Base-by-base conservation (phyloP, 805 yeast species). In the Sugiyamaella valdiviana region DNA sequence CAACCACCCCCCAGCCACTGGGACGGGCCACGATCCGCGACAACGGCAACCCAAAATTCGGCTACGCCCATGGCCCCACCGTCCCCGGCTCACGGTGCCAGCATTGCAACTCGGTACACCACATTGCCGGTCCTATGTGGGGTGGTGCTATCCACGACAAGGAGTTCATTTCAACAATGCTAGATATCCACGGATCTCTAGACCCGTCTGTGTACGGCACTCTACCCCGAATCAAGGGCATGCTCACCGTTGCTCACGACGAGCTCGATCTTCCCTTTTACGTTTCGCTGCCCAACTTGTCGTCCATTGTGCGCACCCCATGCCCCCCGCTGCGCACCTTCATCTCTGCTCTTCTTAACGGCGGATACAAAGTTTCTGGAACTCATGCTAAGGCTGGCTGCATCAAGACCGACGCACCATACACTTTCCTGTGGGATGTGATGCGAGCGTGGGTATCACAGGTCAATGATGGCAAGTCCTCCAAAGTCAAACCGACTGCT, bases 121-220 rank as follows among this genome's bases (percentile, higher is more conserved):
- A 86, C 62, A 63, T 93, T 32, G 89, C 91, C 6, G 99, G 99
- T 3, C 99, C 99, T 51, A 85, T 93, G 96, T 93, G 95, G 85
- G 89, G 81, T 9, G 95, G 89, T 0, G 71, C 75, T 5, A 65
- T 93, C 49, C 98, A 91, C 60, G 76, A 83, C 60, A 62, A 64
- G 21, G 78, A 75, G 16, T 93, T 91, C 59, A 72, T 91, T 39
- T 72, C 78, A 22, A 77, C 72, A 55, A 74, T 90, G 41, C 72
- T 87, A 47, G 70, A 73, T n/a, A 66, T 80, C 54, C 76, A 81
- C 59, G 60, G 65, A 21, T 68, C 61, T 2, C 74, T 80, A 19
- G 79, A 75, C 48, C 72, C 73, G 22, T 76, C 72, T 4, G 72
- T 76, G 0, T 93, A 87, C 64, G 84, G 83, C 42, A 93, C 99